Conservation (phyloP, 2,329 filamentous ascomycete genomes). For the Calonectria hawksworthii region DNA sequence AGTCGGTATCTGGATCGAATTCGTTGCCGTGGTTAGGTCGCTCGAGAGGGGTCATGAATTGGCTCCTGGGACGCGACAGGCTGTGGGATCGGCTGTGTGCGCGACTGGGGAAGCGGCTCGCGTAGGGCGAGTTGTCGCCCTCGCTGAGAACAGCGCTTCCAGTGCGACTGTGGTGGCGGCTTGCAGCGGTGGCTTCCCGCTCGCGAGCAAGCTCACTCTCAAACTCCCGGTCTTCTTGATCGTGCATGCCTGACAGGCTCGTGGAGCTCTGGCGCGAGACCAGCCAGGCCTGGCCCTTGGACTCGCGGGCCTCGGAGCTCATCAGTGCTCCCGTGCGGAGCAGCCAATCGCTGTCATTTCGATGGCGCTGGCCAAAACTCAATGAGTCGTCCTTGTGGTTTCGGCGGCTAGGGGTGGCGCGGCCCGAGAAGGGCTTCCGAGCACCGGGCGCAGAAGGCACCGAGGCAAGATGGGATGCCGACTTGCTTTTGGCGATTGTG, state of each 20-base stretch:
- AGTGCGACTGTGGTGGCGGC: constrained; percentile 63
- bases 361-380: constrained; percentile 51
- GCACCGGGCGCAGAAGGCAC: constrained; percentile 32
- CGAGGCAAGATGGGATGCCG: constrained; percentile 66
- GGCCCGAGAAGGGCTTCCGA: constrained; percentile 46
- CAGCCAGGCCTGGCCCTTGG: constrained; percentile 78
- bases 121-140: constrained; percentile 51
- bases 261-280: constrained; percentile 76
- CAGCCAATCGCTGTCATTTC: constrained; percentile 74
- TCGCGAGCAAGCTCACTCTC: constrained; percentile 67
- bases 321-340: constrained; percentile 74
- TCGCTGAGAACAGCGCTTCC: constrained; percentile 60
- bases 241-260: constrained; percentile 66
- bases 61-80: constrained; percentile 51
- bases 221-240: constrained; percentile 67
- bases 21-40: constrained; percentile 52
- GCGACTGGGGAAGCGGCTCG: constrained; percentile 65
- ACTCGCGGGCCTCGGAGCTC: constrained; percentile 73
- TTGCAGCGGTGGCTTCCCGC: constrained; percentile 57
- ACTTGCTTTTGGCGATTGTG: constrained; percentile 72
- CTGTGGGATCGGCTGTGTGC: constrained; percentile 60
- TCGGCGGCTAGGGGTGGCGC: constrained; percentile 53
- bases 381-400: constrained; percentile 47
- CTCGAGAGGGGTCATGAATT: constrained; percentile 62
- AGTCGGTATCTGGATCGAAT: constrained; percentile 42